These are phyloP conservation scores for Pilaira anomala DNA, from an alignment of 192 early-diverging fungal species.

Conservation along the genomic window DNA sequence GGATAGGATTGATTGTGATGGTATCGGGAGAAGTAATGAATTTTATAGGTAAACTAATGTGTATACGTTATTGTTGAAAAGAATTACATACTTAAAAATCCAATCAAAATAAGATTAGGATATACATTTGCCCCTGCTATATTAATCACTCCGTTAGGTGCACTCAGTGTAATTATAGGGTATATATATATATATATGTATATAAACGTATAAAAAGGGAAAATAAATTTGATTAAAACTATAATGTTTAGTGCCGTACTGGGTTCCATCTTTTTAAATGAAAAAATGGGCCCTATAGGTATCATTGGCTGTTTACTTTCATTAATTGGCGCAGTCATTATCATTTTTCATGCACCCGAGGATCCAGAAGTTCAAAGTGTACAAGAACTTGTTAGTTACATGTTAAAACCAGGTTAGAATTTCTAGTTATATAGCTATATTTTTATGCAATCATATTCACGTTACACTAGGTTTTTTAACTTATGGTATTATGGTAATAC, in stretches of 20 bases:
- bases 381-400: constrained; percentile 79
- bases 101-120: constrained; percentile 50
- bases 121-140: constrained; percentile 95
- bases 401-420: constrained; percentile 64
- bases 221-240: too few species aligned
- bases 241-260: constrained; percentile 65
- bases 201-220: too few species aligned
- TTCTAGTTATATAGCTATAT: not conserved
- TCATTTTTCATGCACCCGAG: constrained; percentile 84
- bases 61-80: too few species aligned
- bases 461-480: constrained; percentile 6
- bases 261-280: constrained; percentile 85
- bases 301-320: constrained; percentile 89
- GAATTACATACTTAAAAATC: too few species aligned
- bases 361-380: constrained; percentile 77
- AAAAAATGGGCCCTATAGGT: constrained; percentile 77
- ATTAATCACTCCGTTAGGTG: constrained; percentile 89
- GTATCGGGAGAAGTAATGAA: constrained; percentile 40
- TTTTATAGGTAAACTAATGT: constrained; percentile 3
- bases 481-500: not conserved
- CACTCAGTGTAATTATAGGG: constrained; percentile 74
- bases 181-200: too few species aligned
- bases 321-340: constrained; percentile 82
- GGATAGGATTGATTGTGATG: constrained; percentile 85
- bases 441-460: too few species aligned